Evolutionary conservation across 1,284 basidiomycete genomes (phyloP).

Genomic region (Ganoderma multipileum): DNA sequence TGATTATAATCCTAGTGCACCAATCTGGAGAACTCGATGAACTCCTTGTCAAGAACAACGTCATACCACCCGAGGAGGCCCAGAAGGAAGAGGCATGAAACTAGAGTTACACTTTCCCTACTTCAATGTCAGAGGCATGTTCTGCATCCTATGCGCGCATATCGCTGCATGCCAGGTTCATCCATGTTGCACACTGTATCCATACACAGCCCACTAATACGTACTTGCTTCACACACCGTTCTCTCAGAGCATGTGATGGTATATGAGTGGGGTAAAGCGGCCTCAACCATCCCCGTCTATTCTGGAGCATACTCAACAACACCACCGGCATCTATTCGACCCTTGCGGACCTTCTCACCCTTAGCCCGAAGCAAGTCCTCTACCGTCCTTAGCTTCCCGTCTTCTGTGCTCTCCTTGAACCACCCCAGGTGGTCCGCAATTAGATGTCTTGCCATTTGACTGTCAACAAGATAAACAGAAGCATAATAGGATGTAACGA

Average conservation of each 20-base stretch:
- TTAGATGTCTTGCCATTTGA: conserved; percentile 67
- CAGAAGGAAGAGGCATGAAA: conserved; percentile 15
- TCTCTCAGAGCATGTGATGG: background rate
- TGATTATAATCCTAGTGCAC: conserved; percentile 72
- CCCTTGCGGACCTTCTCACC: conserved; percentile 81
- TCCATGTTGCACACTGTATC: conserved; percentile 23
- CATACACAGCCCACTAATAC: conserved; percentile 19
- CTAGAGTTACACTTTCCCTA: background rate
- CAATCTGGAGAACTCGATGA: conserved; percentile 93
- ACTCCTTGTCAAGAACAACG: conserved; percentile 75
- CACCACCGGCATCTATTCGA: conserved; percentile 50
- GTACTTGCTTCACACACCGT: background rate
- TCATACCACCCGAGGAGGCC: conserved; percentile 56
- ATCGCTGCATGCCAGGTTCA: background rate
- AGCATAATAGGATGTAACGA: background rate
- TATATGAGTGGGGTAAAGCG: background rate
- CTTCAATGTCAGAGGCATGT: background rate
- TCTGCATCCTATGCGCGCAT: background rate
- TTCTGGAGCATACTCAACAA: conserved; percentile 47
- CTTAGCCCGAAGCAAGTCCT: conserved; percentile 79
- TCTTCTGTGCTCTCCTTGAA: conserved; percentile 83
- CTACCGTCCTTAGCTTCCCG: conserved; percentile 78
- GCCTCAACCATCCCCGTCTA: conserved; percentile 3
- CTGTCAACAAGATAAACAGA: background rate
- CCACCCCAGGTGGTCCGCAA: conserved; percentile 94